Base-by-base conservation (phyloP, 495 filamentous ascomycete genomes). In the Tuber magnatum region DNA sequence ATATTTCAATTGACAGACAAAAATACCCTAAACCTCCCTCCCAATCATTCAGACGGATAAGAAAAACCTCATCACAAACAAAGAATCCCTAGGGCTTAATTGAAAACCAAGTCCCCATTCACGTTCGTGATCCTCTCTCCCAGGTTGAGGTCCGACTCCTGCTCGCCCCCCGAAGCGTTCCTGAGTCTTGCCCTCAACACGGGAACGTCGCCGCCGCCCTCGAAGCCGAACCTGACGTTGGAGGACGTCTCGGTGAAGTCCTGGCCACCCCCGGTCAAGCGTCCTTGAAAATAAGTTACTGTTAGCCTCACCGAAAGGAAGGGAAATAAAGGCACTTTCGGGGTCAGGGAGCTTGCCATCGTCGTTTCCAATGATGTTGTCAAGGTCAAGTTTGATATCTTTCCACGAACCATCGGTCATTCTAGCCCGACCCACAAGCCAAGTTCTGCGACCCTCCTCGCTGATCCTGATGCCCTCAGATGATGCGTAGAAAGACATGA, bases 401-500 rank as follows among this genome's bases (percentile, higher is more conserved):
- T 77, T 18, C 22, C 78, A 68, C 0, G 84, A 76, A 12, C 81
- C 84, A 5, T 84, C 79, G 3, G 70, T 78, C 24, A 78, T 73
- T 1, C 32, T 43, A 6, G 83, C 14, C 22, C 39, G 22, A 81
- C 83, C 71, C 69, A 75, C 42, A 84, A 84, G 79, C 80, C 77
- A 56, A 76, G 82, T 71, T 70, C 75, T 73, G 81, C 83, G 69
- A 8, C 35, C 28, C 14, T 35, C 0, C n/a, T 83, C 78, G 28
- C 85, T 70, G 72, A 85, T 71, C 69, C 80, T 77, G 51, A 85
- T 74, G 43, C 80, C 16, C 1, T 71, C 32, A 70, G 81, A 82
- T 68, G 80, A 82, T 20, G 74, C 51, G 77, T 86, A 82, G 82
- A 87, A 86, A 70, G 82, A 83, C 85, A 87, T 86, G 56, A 20